A percentile compares a stretch with the other conserved stretches of the same genome.
Conservation (phyloP, 805 yeast species). For the Starmera dryadoides region DNA sequence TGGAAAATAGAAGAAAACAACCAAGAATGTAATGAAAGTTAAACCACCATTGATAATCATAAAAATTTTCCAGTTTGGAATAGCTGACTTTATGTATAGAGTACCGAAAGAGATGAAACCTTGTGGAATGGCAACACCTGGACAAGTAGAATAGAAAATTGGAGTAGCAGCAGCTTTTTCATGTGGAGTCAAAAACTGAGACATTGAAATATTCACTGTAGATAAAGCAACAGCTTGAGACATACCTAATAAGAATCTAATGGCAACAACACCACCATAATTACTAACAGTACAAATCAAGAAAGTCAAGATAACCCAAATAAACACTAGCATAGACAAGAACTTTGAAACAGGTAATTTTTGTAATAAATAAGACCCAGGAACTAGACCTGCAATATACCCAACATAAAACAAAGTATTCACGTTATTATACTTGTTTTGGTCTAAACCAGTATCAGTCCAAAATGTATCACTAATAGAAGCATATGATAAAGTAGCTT, state of each 20-base stretch:
- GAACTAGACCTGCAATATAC: slow-evolving; percentile 35
- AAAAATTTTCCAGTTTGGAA: slow-evolving; percentile 38
- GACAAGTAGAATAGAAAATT: slow-evolving; percentile 33
- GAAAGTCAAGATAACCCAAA: slow-evolving; percentile 22
- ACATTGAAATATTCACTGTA: slow-evolving; percentile 26
- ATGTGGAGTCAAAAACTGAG: slow-evolving; percentile 29
- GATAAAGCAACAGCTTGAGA: slow-evolving; percentile 25
- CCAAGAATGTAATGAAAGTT: slow-evolving; percentile 25
- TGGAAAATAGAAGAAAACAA: slow-evolving; percentile 32
- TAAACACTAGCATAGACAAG: slow-evolving; percentile 13
- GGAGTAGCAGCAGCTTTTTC: slow-evolving; percentile 34
- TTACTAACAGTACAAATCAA: slow-evolving; percentile 20
- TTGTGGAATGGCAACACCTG: slow-evolving; percentile 21
- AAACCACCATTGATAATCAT: slow-evolving; percentile 39
- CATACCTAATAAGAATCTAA: slow-evolving; percentile 29
- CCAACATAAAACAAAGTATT: slow-evolving; percentile 32
- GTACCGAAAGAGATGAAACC: slow-evolving; percentile 26
- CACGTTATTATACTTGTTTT: slow-evolving; percentile 20
- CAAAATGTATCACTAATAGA: slow-evolving; percentile 35
- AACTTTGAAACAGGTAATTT: slow-evolving; percentile 20
- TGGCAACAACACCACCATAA: slow-evolving; percentile 21
- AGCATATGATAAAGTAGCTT: slow-evolving; percentile 35
- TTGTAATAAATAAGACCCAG: slow-evolving; percentile 34
- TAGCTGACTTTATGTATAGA: slow-evolving; percentile 4
- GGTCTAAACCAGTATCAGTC: slow-evolving; percentile 19